Evolutionary conservation across 352 stramenopile genomes (phyloP).

Genomic region (Phytophthora citricola): DNA sequence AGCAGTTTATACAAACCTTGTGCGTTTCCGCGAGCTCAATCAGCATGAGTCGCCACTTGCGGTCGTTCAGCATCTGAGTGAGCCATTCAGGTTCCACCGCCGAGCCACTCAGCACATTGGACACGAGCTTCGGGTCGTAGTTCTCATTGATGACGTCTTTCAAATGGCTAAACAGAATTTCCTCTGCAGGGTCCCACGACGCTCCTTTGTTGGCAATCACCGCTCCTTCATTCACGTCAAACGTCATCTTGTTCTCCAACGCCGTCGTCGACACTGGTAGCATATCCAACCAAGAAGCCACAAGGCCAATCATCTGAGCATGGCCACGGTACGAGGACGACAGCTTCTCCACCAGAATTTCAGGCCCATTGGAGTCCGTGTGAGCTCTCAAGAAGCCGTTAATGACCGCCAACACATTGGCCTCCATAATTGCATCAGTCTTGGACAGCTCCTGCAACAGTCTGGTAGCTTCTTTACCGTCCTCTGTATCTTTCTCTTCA

Average conservation of each 20-base stretch:
- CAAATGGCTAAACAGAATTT: conserved; percentile 79
- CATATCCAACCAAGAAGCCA: conserved; percentile 84
- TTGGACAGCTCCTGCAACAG: conserved; percentile 73
- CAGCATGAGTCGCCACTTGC: conserved; percentile 86
- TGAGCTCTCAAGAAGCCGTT: conserved; percentile 86
- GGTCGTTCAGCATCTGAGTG: conserved; percentile 82
- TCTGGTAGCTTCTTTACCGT: conserved; percentile 76
- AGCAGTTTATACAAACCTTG: conserved; percentile 51
- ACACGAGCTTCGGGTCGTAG: conserved; percentile 88
- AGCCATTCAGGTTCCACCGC: conserved; percentile 81
- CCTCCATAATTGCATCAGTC: conserved; percentile 87
- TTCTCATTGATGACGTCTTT: conserved; percentile 82
- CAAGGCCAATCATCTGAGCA: conserved; percentile 86
- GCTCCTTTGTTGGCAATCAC: conserved; percentile 73
- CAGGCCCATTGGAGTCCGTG: conserved; percentile 79
- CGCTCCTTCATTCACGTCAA: conserved; percentile 71
- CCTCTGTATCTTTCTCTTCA: conserved; percentile 69
- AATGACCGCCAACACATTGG: conserved; percentile 79
- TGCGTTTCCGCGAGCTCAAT: conserved; percentile 88
- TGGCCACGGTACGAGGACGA: conserved; percentile 88
- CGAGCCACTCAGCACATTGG: conserved; percentile 85
- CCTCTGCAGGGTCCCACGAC: conserved; percentile 76
- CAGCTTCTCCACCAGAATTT: conserved; percentile 87
- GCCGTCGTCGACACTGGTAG: conserved; percentile 63
- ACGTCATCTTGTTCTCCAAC: conserved; percentile 78